Base-by-base conservation (phyloP, 345 rosid species). In the Abelmoschus esculentus region DNA sequence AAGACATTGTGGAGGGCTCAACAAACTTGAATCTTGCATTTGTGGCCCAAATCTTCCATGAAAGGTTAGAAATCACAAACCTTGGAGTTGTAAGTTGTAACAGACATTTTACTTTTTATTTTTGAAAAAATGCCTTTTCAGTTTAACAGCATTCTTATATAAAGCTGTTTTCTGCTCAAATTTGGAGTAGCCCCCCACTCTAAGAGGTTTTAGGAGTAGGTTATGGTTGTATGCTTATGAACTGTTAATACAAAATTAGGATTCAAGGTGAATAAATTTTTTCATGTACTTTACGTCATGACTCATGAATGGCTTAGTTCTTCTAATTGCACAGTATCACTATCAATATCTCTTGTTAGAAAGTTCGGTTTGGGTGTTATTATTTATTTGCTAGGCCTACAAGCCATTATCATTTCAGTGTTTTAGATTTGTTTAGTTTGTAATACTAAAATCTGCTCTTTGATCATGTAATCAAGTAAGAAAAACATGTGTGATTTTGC, bases 11-110 rank as follows among this genome's bases (percentile, higher is more conserved):
- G 31, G 95, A 90, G 69, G 96, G 98, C 58, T 87, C 86, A 28
- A 28, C 96, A 62, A 93, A 84, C 78, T 75, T 93, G 77, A 93
- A 93, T 82, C 96, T 93, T 19, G 97, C 93, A 3, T 90, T 93
- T 53, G 87, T 89, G 62, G 98, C 96, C 40, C 96, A 89, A 70
- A 89, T 93, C 71, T 93, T 93, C 80, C 97, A 90, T 63, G 82
- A 83, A 77, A 89, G 98, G 97, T 93, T 69, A 65, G 73, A 76
- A 42, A 11, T 68, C 44, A 68, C 53, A 18, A 22, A 17, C 13
- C 56, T 71, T 47, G n/a, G 56, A 53, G 62, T n/a, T 61, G 22
- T n/a, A 61, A 34, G n/a, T n/a, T n/a, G n/a, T n/a, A n/a, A n/a
- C 44, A 7, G 26, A 66, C 0, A 5, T 60, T 59, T 66, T 7